Percentiles rank a stretch among this genome's conserved stretches.
phyloP scores from a whole-genome alignment of 2,329 filamentous ascomycete species.

The Scortechinia acanthostroma region DNA sequence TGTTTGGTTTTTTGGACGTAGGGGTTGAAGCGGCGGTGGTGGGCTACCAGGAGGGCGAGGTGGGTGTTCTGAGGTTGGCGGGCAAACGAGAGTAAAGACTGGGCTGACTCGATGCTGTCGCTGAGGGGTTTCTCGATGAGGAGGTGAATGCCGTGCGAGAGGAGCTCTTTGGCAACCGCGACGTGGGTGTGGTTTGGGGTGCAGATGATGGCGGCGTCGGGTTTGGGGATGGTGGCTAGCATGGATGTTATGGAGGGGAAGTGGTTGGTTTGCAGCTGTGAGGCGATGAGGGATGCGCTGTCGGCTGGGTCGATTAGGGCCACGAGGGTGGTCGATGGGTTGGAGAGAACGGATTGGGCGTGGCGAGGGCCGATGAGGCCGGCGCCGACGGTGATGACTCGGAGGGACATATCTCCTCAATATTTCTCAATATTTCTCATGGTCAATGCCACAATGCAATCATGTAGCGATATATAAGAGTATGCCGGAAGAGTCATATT shows the following conservation, averaged over 20 bases:
- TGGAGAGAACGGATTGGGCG: slow-evolving; percentile 14
- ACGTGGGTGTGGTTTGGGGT: slow-evolving; percentile 54
- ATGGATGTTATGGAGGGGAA: slow-evolving; percentile 31
- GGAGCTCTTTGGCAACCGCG: slow-evolving; percentile 34
- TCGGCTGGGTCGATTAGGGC: slow-evolving; percentile 19
- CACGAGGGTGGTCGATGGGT: slow-evolving; percentile 10
- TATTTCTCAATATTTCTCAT: no score
- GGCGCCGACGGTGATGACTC: slow-evolving; percentile 15
- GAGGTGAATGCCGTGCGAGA: slow-evolving; percentile 37
- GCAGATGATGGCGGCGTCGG: slow-evolving; percentile 47
- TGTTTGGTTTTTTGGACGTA: slow-evolving; percentile 40
- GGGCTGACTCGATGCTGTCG: slow-evolving; percentile 24
- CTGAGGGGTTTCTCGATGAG: slow-evolving; percentile 51
- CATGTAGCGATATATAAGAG: no score
- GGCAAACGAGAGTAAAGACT: slow-evolving; percentile 13
- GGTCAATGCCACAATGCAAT: no score
- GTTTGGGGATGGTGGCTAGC: slow-evolving; percentile 25
- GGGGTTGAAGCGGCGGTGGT: slow-evolving; percentile 52
- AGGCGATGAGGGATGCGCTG: neutral
- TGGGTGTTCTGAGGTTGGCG: slow-evolving; percentile 12
- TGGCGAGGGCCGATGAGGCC: slow-evolving; percentile 20
- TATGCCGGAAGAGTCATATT: no score
- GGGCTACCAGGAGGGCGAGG: slow-evolving; percentile 42
- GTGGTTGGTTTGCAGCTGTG: slow-evolving; percentile 22
- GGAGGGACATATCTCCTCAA: slow-evolving; percentile 9